phyloP scores from a whole-genome alignment of 1,139 yeast genomes.

The Yamadazyma pseudoaaseri region DNA sequence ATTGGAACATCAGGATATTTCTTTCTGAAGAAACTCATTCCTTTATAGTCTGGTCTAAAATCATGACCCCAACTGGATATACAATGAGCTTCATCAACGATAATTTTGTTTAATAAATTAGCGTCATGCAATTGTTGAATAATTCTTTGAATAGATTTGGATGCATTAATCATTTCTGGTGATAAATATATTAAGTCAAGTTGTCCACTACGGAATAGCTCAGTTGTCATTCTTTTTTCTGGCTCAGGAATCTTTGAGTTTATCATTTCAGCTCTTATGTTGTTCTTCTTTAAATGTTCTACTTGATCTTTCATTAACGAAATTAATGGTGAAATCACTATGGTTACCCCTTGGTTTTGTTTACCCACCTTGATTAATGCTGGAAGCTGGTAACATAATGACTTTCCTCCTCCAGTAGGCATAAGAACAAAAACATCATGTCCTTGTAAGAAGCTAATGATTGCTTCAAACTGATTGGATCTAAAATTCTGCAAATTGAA shows the following conservation, averaged over 20 bases:
- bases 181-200: conserved; percentile 82
- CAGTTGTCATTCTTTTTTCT: conserved; percentile 64
- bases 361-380: conserved; percentile 73
- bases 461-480: conserved; percentile 82
- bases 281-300: conserved; percentile 63
- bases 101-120: conserved; percentile 72
- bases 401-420: conserved; percentile 99
- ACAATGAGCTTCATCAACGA: conserved; percentile 98
- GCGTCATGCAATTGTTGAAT: conserved; percentile 57
- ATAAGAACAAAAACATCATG: conserved; percentile 90
- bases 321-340: conserved; percentile 91
- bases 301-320: conserved; percentile 99
- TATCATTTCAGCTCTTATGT: conserved; percentile 84
- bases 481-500: conserved; percentile 73
- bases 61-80: conserved; percentile 99
- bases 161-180: conserved; percentile 91
- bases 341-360: conserved; percentile 74
- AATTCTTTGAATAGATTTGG: conserved; percentile 65
- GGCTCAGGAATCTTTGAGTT: conserved; percentile 70
- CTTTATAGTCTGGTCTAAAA: conserved; percentile 93
- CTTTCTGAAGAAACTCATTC: conserved; percentile 67
- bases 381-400: conserved; percentile 93
- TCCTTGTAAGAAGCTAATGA: conserved; percentile 76
- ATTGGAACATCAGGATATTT: conserved; percentile 80
- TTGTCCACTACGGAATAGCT: conserved; percentile 61